Base-by-base conservation (phyloP, 1,284 basidiomycete genomes). In the Cerioporus squamosus region DNA sequence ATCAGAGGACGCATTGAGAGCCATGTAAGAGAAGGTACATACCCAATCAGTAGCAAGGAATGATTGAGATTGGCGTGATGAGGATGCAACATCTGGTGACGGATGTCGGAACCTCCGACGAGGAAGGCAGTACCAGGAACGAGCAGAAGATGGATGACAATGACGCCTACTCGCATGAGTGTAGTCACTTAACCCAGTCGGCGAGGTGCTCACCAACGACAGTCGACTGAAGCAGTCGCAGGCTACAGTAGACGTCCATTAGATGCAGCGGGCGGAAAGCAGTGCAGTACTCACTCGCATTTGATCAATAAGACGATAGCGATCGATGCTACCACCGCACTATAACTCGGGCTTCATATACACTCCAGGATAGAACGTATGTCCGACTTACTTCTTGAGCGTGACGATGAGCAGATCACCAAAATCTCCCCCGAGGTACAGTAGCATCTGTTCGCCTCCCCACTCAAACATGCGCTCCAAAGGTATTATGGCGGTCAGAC, bases 11-110 rank as follows among this genome's bases (percentile, higher is more conserved):
- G 20, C 20, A 3, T 10, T 38, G 50, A 12, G 24, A n/a, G 48
- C 38, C 31, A 2, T 8, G 12, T 23, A 5, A 29, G 46, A 5
- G 47, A 20, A 31, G 33, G 39, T 26, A 63, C 77, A 17, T 58
- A 87, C 87, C 87, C 88, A 60, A 89, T 75, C 0, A 81, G 83
- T 6, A 90, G 77, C 14, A 90, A 72, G 0, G 84, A 81, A 51
- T 86, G 84, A 61, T 89, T 90, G 4, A 89, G 74, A 61, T 88
- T 77, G 0, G 81, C 81, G 12, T 81, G 68, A 61, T 79, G 77
- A 5, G 77, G 77, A 60, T 82, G 75, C 2, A 84, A 71, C 40
- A 78, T 72, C 62, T 84, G 82, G 51, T 82, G 74, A 69, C 72
- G 71, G 9, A 86, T 74, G 15, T 77, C 75, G 29, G 81, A 81